Conservation (phyloP, 2,329 filamentous ascomycete species). For the Microsporum audouinii region DNA sequence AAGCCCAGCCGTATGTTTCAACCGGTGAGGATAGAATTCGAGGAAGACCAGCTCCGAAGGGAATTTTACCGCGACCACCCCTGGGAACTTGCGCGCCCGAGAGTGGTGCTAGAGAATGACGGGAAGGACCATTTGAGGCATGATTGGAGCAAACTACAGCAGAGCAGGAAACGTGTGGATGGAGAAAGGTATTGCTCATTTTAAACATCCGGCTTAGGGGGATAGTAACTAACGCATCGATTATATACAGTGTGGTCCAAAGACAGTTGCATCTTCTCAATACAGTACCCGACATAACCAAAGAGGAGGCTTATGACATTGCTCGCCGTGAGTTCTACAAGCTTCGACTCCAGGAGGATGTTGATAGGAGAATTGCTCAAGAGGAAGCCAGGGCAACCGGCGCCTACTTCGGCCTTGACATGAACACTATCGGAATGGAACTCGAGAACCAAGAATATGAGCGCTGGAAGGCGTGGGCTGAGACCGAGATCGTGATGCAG, state of each 20-base stretch:
- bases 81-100: slow-evolving; percentile 87
- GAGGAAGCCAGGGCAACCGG: slow-evolving; percentile 82
- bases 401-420: slow-evolving; percentile 73
- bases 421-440: slow-evolving; percentile 64
- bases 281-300: slow-evolving; percentile 46
- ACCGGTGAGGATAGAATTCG: slow-evolving; percentile 64
- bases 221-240: background rate
- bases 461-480: slow-evolving; percentile 73
- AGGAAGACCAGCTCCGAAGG: slow-evolving; percentile 68
- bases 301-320: slow-evolving; percentile 66
- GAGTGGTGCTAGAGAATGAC: slow-evolving; percentile 71
- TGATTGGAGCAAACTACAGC: slow-evolving; percentile 69
- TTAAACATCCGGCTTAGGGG: background rate
- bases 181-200: slow-evolving; percentile 60
- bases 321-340: slow-evolving; percentile 86
- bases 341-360: slow-evolving; percentile 68
- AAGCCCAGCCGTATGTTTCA: slow-evolving; percentile 68
- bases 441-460: slow-evolving; percentile 73
- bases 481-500: slow-evolving; percentile 39
- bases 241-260: slow-evolving; percentile 64
- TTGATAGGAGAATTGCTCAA: slow-evolving; percentile 67
- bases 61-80: slow-evolving; percentile 90
- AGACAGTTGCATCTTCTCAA: slow-evolving; percentile 78
- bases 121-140: slow-evolving; percentile 66
- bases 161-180: slow-evolving; percentile 63